A percentile compares a stretch with the other conserved stretches of the same genome.
phyloP scores from a whole-genome alignment of 306 rosid genomes.

The Fragaria ananassa region DNA sequence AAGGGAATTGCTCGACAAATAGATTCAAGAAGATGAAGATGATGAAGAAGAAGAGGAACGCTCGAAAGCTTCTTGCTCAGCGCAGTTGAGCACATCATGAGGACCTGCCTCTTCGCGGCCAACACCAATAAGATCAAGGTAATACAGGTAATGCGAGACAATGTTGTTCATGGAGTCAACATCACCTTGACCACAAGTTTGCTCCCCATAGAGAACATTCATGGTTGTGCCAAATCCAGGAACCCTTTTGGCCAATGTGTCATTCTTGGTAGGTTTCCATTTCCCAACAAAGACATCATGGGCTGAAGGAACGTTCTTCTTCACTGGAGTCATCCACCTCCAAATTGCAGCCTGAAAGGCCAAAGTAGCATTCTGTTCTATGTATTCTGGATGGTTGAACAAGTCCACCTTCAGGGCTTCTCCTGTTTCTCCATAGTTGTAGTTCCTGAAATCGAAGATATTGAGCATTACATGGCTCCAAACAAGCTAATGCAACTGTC shows the following conservation, averaged over 20 bases:
- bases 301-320: conserved; percentile 75
- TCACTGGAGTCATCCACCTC: conserved; percentile 87
- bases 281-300: conserved; percentile 85
- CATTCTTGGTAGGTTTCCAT: conserved; percentile 94
- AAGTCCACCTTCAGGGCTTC: conserved; percentile 70
- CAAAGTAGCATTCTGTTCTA: conserved; percentile 85
- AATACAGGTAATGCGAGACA: conserved; percentile 69
- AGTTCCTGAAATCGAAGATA: conserved; percentile 56
- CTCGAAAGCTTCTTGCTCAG: conserved; percentile 56
- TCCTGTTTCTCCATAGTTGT: conserved; percentile 79
- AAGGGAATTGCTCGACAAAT: conserved; percentile 1
- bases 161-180: conserved; percentile 66
- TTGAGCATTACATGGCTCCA: not conserved
- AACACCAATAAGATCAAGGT: conserved; percentile 72
- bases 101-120: conserved; percentile 76
- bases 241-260: conserved; percentile 58
- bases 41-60: conserved; percentile 52
- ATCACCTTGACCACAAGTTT: conserved; percentile 72
- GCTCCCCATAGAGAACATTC: conserved; percentile 75
- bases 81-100: conserved; percentile 62
- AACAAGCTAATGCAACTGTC: not conserved
- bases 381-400: conserved; percentile 80
- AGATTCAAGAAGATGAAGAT: conserved; percentile 18
- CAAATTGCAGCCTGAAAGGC: conserved; percentile 95
- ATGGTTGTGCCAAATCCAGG: conserved; percentile 93